Percentiles rank a stretch among this genome's conserved stretches.
Evolutionary conservation across 2,329 filamentous ascomycete species (phyloP).

Genomic region (Corinectria fuckeliana): DNA sequence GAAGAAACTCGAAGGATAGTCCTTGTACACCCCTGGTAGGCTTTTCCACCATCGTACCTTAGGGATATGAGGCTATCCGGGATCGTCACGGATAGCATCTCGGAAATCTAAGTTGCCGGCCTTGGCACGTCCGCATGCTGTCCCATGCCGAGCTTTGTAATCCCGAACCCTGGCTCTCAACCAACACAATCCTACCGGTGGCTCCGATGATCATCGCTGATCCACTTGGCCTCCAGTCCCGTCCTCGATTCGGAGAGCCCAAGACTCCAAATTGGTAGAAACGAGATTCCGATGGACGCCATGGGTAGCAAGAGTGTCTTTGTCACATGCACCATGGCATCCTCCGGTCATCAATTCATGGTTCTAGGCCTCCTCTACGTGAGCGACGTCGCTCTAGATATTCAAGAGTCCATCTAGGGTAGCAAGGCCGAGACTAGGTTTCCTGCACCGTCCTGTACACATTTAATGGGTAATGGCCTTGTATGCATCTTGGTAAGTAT

Average conservation of each 20-base stretch:
- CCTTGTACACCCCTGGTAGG: too few species aligned
- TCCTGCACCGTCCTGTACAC: too few species aligned
- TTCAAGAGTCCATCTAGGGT: too few species aligned
- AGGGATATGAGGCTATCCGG: not conserved
- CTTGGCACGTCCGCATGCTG: not conserved
- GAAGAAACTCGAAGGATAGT: too few species aligned
- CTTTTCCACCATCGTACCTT: not conserved
- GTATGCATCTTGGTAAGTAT: too few species aligned
- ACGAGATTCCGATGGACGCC: conserved; percentile 6
- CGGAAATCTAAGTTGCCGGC: conserved; percentile 1
- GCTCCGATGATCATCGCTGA: not conserved
- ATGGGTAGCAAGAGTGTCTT: not conserved
- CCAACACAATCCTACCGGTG: not conserved
- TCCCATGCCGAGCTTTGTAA: not conserved
- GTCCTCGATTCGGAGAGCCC: not conserved
- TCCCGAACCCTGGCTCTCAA: not conserved
- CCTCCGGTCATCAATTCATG: too few species aligned
- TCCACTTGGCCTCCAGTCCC: too few species aligned
- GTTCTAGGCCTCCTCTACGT: too few species aligned
- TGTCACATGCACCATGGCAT: too few species aligned
- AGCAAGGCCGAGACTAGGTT: too few species aligned
- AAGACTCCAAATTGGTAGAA: not conserved
- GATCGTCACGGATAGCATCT: conserved; percentile 2
- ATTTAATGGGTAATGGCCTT: too few species aligned
- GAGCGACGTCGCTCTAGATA: too few species aligned